Base-by-base conservation (phyloP, 192 early-diverging fungal species). In the Coemansia reversa region DNA sequence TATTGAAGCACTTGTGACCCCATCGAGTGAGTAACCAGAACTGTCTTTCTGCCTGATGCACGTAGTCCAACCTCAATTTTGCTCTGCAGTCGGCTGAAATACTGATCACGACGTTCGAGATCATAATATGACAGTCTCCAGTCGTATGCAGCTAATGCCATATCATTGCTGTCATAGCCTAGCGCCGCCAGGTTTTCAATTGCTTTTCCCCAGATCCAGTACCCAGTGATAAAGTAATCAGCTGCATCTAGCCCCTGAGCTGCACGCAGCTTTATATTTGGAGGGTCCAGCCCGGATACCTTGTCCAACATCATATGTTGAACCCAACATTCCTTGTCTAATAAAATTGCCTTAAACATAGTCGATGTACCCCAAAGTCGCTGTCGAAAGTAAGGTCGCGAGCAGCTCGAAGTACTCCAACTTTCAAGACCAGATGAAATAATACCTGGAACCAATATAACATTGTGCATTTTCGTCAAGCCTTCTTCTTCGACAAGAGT, bases 301-400 rank as follows among this genome's bases (percentile, higher is more conserved):
- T 88, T 79, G 63, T 95, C 90, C 27, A 96, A 85, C 76, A 85
- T 88, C 85, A 96, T 85, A 64, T 93, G 91, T 45, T 86, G 62
- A 48, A 86, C 83, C 94, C 94, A 96, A 63, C 91, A 91, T 45
- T 89, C 88, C 66, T 92, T 94, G 74, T 95, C 93, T 55, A 94
- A 66, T 23, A 95, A 55, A 2, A 96, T 83, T 0, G 93, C 92
- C 32, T 87, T 86, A 70, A 95, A 88, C 91, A 94, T 88, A 12
- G 92, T 90, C 24, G 86, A 81, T 23, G 88, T 89, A 23, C 92
- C 92, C 91, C 90, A 94, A 84, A 96, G 85, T 52, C 92, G 75
- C 72, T 92, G 91, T 62, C 93, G 83, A 72, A 94, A 95, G 62
- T 93, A 95, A 56, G 87, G 89, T 63, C 84, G 70, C 30, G 90